Conservation (phyloP, 495 filamentous ascomycete species). For the Penicillium silybi region DNA sequence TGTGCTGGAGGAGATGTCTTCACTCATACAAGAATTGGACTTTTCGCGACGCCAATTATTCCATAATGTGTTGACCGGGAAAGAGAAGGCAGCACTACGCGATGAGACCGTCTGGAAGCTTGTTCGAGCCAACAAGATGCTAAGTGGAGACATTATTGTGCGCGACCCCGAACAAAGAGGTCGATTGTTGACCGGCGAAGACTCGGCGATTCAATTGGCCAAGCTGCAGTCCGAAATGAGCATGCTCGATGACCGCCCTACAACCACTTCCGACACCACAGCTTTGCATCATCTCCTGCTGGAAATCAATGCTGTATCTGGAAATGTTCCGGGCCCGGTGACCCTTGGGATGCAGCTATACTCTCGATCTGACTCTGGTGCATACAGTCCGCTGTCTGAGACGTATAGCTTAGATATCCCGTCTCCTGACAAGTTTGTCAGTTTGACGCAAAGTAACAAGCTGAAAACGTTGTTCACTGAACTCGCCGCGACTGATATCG, state of each 20-base stretch:
- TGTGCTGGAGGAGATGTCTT: conserved; percentile 74
- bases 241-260: conserved; percentile 75
- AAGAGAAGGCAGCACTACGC: conserved; percentile 71
- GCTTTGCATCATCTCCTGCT: conserved; percentile 81
- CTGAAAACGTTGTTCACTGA: conserved; percentile 87
- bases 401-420: conserved; percentile 77
- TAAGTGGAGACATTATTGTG: conserved; percentile 89
- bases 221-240: conserved; percentile 94
- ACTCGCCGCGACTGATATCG: conserved; percentile 75
- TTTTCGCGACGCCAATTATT: conserved; percentile 81
- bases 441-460: conserved; percentile 53
- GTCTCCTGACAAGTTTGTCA: conserved; percentile 60
- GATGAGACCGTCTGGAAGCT: conserved; percentile 93
- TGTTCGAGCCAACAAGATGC: conserved; percentile 87
- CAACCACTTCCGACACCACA: conserved; percentile 59
- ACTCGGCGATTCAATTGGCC: conserved; percentile 88
- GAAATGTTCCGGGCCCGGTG: conserved; percentile 64
- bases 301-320: conserved; percentile 75
- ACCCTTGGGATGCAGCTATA: conserved; percentile 79
- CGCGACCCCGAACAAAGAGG: conserved; percentile 80
- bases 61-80: conserved; percentile 83
- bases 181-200: conserved; percentile 81
- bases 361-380: conserved; percentile 57
- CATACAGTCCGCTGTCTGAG: conserved; percentile 70
- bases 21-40: conserved; percentile 75